A percentile compares a stretch with the other conserved stretches of the same genome.
Evolutionary conservation across 2,329 filamentous ascomycete species (phyloP).

Genomic region (Botrytis hyacinthi): DNA sequence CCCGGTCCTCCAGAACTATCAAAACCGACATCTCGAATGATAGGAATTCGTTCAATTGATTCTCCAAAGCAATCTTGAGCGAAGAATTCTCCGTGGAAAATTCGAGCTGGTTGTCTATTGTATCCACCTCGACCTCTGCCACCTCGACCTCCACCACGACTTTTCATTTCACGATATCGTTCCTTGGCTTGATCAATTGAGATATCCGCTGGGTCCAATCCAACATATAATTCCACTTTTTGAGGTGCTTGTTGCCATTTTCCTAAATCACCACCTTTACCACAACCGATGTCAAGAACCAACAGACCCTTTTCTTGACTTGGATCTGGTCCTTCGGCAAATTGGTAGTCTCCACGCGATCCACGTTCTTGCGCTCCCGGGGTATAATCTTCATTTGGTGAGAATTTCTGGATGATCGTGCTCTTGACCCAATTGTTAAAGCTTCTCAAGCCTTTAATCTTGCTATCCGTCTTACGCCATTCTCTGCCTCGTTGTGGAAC

Average conservation of each 20-base stretch:
- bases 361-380: slow-evolving; percentile 57
- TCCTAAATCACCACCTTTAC: slow-evolving; percentile 90
- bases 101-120: slow-evolving; percentile 49
- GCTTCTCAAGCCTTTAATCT: slow-evolving; percentile 88
- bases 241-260: slow-evolving; percentile 98
- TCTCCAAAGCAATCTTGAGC: slow-evolving; percentile 92
- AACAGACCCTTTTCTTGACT: slow-evolving; percentile 57
- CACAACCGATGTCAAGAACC: slow-evolving; percentile 91
- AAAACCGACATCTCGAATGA: slow-evolving; percentile 85
- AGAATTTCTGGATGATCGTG: slow-evolving; percentile 94
- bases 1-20: slow-evolving; percentile 63
- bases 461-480: slow-evolving; percentile 90
- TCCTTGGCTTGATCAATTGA: slow-evolving; percentile 89
- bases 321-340: slow-evolving; percentile 37
- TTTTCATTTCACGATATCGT: slow-evolving; percentile 72
- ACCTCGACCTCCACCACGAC: slow-evolving; percentile 54
- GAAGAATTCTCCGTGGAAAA: slow-evolving; percentile 85
- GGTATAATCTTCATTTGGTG: slow-evolving; percentile 71
- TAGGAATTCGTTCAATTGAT: slow-evolving; percentile 74
- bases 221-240: slow-evolving; percentile 87
- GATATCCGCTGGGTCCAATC: slow-evolving; percentile 87
- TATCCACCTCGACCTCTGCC: slow-evolving; percentile 51
- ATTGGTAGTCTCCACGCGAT: slow-evolving; percentile 45
- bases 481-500: slow-evolving; percentile 91
- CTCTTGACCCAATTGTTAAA: slow-evolving; percentile 99